A percentile compares a stretch with the other conserved stretches of the same genome.
These are phyloP conservation scores for Cephaloascus fragrans DNA, from an alignment of 805 yeast species.

Conservation along the genomic window DNA sequence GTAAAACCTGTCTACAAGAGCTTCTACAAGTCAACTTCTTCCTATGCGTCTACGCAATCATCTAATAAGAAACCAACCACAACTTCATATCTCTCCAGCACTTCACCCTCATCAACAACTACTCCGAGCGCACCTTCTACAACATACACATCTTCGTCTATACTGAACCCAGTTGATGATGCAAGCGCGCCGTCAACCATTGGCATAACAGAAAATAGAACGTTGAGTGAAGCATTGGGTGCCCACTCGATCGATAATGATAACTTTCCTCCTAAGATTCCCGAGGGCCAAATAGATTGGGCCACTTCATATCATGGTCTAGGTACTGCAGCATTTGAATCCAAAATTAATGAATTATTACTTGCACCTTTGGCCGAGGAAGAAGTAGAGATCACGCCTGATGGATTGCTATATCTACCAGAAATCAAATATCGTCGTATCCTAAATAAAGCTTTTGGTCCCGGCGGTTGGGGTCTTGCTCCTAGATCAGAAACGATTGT, in stretches of 20 bases:
- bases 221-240: background rate
- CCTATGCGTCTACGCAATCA: no score
- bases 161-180: no score
- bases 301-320: constrained; percentile 79
- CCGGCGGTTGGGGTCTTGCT: constrained; percentile 98
- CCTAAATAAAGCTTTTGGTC: constrained; percentile 86
- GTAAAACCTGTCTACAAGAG: no score
- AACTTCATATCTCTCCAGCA: no score
- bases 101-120: no score
- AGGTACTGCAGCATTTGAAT: constrained; percentile 68
- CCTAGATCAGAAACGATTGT: constrained; percentile 83
- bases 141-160: no score
- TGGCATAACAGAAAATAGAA: background rate
- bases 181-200: background rate
- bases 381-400: constrained; percentile 93
- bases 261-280: background rate
- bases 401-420: constrained; percentile 84
- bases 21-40: no score
- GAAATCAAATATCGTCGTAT: constrained; percentile 93
- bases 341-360: constrained; percentile 49
- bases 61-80: no score
- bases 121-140: no score
- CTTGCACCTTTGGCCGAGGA: constrained; percentile 50
- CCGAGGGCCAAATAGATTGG: constrained; percentile 50
- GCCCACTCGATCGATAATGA: background rate